Base-by-base conservation (phyloP, 345 rosid genomes). In the Eucalyptus curtisii region DNA sequence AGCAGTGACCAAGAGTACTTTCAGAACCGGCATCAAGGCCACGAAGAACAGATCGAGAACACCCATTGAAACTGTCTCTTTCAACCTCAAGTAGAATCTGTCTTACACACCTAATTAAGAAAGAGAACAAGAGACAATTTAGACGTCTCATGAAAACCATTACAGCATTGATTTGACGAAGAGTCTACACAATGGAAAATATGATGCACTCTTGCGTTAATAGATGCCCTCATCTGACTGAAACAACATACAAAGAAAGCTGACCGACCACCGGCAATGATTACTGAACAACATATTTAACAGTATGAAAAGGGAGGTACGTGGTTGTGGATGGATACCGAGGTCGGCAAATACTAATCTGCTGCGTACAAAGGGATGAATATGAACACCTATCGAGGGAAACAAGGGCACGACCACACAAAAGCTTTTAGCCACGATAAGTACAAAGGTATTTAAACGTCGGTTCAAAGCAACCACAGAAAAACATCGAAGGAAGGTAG, bases 11-110 rank as follows among this genome's bases (percentile, higher is more conserved):
- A 92, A 76, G 13, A 92, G 89, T 37, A 92, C 92, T 87, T 92
- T 91, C 79, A 91, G 84, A 79, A 92, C 90, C 5, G 93, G 94
- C 88, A 91, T 86, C 88, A 92, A 49, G 30, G 94, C 90, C 68
- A 87, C 88, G 9, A 88, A 16, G 84, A 92, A 92, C 88, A 92
- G 68, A 85, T 86, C 49, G 44, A 91, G 64, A 14, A 92, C 52
- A 61, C 85, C 88, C 94, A 92, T 91, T 48, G n/a, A 30, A 82
- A 42, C 40, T 31, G 2, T 55, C 7, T 5, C 30, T 22, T 50
- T 42, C 76, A 44, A 55, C 76, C 45, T 37, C 64, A 87, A 17
- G 42, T 68, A 9, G 13, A 55, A 55, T 25, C 30, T 10, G 13
- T 24, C 42, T 5, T 33, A 33, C 80, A 33, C 22, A 16, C 80